Evolutionary conservation across 345 rosid species (phyloP).

Genomic region (Syzygium jambos): DNA sequence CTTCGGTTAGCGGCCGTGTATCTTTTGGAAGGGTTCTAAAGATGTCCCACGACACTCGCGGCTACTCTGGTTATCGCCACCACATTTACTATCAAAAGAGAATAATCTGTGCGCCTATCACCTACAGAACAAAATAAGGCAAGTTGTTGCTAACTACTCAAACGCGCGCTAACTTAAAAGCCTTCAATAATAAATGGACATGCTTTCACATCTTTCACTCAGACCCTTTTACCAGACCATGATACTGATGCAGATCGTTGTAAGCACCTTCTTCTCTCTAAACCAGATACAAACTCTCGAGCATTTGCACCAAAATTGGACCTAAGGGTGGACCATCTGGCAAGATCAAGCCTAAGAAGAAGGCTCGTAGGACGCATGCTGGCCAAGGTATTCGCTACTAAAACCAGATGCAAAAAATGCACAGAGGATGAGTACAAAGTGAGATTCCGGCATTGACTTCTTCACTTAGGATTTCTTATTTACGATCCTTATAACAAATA

Average conservation of each 20-base stretch:
- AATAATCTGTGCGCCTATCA: not conserved
- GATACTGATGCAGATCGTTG: too few species aligned
- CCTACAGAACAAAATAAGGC: not conserved
- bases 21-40: not conserved
- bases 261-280: too few species aligned
- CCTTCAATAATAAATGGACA: not conserved
- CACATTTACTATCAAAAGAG: not conserved
- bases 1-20: not conserved
- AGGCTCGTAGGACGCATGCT: not conserved
- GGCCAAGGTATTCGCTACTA: constrained; percentile 8
- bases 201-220: not conserved
- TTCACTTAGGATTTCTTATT: not conserved
- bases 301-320: constrained; percentile 18
- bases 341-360: constrained; percentile 19
- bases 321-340: constrained; percentile 33
- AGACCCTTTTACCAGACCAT: too few species aligned
- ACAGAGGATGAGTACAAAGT: not conserved
- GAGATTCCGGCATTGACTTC: not conserved
- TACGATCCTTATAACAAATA: not conserved
- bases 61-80: not conserved
- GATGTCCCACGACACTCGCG: not conserved
- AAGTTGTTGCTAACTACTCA: not conserved
- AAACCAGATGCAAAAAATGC: constrained; percentile 7
- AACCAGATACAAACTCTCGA: constrained; percentile 9
- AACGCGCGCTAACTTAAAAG: not conserved